Evolutionary conservation across 768 basidiomycete species (phyloP).

Genomic region (Termitomyces sp.): DNA sequence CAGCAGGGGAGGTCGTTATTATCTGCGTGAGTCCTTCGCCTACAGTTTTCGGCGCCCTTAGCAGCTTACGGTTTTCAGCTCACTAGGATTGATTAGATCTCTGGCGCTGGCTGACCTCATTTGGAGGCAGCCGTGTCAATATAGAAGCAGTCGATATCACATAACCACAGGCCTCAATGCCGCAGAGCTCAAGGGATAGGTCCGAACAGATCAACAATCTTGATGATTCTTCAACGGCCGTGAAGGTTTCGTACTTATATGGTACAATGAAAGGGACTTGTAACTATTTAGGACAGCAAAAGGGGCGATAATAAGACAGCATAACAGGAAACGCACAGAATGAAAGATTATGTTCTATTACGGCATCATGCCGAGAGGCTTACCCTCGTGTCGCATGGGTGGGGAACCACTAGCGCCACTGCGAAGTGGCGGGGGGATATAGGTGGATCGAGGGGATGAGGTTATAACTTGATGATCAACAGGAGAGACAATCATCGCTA

Average conservation of each 20-base stretch:
- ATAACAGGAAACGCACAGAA: neutral
- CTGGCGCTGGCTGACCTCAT: too few relatives aligned
- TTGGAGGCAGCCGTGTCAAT: too few relatives aligned
- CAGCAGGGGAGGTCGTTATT: too few relatives aligned
- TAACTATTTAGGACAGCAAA: neutral
- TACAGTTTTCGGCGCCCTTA: too few relatives aligned
- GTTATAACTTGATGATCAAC: constrained; percentile 33
- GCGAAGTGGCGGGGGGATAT: constrained; percentile 23
- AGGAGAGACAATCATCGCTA: constrained; percentile 62
- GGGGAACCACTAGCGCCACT: constrained; percentile 21
- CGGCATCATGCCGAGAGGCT: constrained; percentile 17
- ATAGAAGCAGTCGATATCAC: neutral
- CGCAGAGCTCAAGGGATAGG: neutral
- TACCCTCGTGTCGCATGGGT: constrained; percentile 17
- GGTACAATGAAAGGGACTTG: neutral
- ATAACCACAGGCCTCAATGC: too few relatives aligned
- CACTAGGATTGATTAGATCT: too few relatives aligned
- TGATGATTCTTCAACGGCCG: neutral
- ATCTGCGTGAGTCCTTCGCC: too few relatives aligned
- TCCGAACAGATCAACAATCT: neutral
- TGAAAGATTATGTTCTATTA: constrained; percentile 1
- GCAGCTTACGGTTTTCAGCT: too few relatives aligned
- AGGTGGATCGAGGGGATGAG: constrained; percentile 29
- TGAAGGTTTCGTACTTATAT: neutral
- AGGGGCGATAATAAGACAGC: neutral